phyloP scores from a whole-genome alignment of 1,139 yeast genomes.

The Meyerozyma smithsonii region DNA sequence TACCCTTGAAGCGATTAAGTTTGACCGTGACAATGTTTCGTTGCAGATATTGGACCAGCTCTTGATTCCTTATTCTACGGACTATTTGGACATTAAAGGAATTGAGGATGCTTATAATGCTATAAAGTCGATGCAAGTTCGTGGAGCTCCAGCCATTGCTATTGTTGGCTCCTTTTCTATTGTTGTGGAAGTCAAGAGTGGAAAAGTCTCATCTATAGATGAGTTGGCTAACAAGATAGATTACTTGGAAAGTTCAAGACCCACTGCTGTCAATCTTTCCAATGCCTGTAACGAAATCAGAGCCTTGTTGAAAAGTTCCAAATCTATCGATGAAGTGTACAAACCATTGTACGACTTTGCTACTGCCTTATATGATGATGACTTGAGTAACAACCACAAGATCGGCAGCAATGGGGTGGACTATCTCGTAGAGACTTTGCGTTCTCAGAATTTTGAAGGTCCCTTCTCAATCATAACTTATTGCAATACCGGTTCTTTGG shows the following conservation, averaged over 20 bases:
- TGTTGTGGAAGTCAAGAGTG: constrained; percentile 56
- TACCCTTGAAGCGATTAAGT: constrained; percentile 65
- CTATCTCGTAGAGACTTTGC: constrained; percentile 51
- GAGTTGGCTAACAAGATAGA: constrained; percentile 48
- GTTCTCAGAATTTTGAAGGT: constrained; percentile 48
- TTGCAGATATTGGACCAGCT: constrained; percentile 78
- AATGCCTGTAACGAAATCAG: constrained; percentile 69
- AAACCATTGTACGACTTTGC: constrained; percentile 46
- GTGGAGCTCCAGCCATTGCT: constrained; percentile 99
- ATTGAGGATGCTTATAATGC: constrained; percentile 76
- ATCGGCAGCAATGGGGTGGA: constrained; percentile 80
- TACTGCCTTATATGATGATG: constrained; percentile 62
- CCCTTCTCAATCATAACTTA: constrained; percentile 81
- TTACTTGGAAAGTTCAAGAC: constrained; percentile 72
- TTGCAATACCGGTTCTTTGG: constrained; percentile 84
- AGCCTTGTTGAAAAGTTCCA: constrained; percentile 17
- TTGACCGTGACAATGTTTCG: constrained; percentile 40
- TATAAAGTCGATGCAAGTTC: constrained; percentile 85
- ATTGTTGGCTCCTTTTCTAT: constrained; percentile 86
- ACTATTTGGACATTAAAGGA: constrained; percentile 54
- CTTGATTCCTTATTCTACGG: constrained; percentile 71
- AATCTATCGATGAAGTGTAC: constrained; percentile 25
- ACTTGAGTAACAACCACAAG: constrained; percentile 65
- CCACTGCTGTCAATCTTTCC: constrained; percentile 90
- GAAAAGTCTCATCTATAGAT: constrained; percentile 18